Percentiles rank a stretch among this genome's conserved stretches.
Conservation (phyloP, 768 basidiomycete species). For the Cubamyces sp. region DNA sequence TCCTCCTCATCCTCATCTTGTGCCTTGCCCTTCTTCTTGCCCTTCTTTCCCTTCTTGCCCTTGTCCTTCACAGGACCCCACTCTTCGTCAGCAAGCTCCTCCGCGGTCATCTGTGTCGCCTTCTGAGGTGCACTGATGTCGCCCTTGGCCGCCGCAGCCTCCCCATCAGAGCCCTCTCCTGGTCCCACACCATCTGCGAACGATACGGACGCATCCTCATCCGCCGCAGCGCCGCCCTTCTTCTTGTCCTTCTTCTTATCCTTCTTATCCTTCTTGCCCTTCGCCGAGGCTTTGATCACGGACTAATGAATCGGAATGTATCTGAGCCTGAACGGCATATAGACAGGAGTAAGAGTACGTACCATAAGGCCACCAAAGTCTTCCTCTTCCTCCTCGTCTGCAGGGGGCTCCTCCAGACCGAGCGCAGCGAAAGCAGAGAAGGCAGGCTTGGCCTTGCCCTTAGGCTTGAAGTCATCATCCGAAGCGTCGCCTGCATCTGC, state of each 20-base stretch:
- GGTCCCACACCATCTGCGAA: conserved; percentile 31
- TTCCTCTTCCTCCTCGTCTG: conserved; percentile 23
- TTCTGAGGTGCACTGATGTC: conserved; percentile 36
- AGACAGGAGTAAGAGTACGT: conserved; percentile 17
- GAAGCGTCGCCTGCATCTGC: conserved; percentile 39
- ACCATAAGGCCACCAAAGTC: conserved; percentile 29
- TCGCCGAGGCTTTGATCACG: conserved; percentile 11
- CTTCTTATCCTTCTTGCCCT: conserved; percentile 25
- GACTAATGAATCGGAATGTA: conserved; percentile 9
- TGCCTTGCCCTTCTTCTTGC: conserved; percentile 43
- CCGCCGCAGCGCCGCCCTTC: conserved; percentile 12
- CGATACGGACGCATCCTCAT: conserved; percentile 11
- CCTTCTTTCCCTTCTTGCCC: conserved; percentile 47
- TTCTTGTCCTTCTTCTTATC: conserved; percentile 36
- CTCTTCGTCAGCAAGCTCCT: conserved; percentile 53
- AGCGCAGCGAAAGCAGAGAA: conserved; percentile 59
- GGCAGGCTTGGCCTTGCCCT: conserved; percentile 35
- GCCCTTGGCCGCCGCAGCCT: conserved; percentile 37
- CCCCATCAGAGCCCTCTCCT: conserved; percentile 38
- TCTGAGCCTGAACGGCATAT: too few species aligned
- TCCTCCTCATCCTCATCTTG: conserved; percentile 16
- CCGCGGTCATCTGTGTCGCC: conserved; percentile 42
- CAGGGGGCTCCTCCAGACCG: conserved; percentile 43
- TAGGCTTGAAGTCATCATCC: conserved; percentile 46
- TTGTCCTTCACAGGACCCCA: conserved; percentile 39